Evolutionary conservation across 2,329 filamentous ascomycete genomes (phyloP).

Genomic region (Bipolaris sorokiniana): DNA sequence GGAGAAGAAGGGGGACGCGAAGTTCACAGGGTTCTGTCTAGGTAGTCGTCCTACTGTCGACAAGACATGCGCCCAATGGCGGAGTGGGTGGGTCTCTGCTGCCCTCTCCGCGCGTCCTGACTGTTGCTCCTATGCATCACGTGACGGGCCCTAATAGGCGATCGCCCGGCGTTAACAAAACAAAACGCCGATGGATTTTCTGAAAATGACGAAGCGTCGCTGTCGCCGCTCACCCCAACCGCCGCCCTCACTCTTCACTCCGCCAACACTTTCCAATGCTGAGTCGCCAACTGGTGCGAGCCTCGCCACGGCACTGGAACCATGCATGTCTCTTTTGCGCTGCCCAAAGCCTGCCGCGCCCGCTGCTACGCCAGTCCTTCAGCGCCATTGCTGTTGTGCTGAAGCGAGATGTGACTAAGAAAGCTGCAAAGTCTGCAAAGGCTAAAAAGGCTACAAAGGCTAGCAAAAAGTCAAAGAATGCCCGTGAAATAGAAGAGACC

Average conservation of each 20-base stretch:
- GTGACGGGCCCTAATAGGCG: slow-evolving; percentile 1
- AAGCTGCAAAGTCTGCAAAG: background rate
- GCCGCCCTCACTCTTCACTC: background rate
- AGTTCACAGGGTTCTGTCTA: background rate
- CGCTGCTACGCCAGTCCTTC: slow-evolving; percentile 22
- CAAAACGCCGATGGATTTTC: slow-evolving; percentile 21
- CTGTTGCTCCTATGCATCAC: slow-evolving; percentile 3
- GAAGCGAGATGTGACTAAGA: slow-evolving; percentile 1
- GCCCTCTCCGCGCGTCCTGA: slow-evolving; percentile 2
- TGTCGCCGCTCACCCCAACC: slow-evolving; percentile 12
- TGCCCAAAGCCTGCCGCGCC: slow-evolving; percentile 14
- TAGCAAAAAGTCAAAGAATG: background rate
- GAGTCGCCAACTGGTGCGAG: slow-evolving; percentile 29
- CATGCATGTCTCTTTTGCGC: slow-evolving; percentile 33
- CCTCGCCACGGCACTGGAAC: slow-evolving; percentile 23
- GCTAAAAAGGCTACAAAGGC: background rate
- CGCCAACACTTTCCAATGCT: slow-evolving; percentile 31
- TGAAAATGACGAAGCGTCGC: slow-evolving; percentile 7
- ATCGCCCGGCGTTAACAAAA: slow-evolving; percentile 10
- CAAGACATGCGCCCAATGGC: slow-evolving; percentile 4
- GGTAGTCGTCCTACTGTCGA: too few relatives aligned
- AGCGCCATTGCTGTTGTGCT: slow-evolving; percentile 19
- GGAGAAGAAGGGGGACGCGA: background rate
- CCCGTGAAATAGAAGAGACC: background rate
- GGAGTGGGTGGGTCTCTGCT: background rate